phyloP scores from a whole-genome alignment of 169 alveolate genomes.

The Cyclospora cayetanensis region DNA sequence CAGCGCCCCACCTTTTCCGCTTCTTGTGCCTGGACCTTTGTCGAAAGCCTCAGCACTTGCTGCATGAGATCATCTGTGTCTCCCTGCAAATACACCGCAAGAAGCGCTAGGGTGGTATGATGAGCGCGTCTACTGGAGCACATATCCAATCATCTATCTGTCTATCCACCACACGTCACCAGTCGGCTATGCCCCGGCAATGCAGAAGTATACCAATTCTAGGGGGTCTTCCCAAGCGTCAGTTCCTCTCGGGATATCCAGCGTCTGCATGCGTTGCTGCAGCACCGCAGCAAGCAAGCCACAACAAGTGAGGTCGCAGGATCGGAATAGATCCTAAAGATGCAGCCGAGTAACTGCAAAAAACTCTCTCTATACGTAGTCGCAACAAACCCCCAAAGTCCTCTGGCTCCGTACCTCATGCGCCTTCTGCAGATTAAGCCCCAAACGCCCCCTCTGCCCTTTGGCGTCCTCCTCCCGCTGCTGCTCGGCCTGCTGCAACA shows the following conservation, averaged over 20 bases:
- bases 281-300: background rate
- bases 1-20: conserved; percentile 28
- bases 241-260: conserved; percentile 40
- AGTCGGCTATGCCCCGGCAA: no score
- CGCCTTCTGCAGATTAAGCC: conserved; percentile 28
- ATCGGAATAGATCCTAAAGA: background rate
- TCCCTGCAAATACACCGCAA: conserved; percentile 13
- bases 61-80: background rate
- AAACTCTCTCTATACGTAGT: background rate
- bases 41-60: conserved; percentile 18
- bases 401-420: background rate
- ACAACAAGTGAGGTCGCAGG: background rate
- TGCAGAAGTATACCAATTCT: no score
- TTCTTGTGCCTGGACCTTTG: conserved; percentile 49
- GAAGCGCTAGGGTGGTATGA: background rate
- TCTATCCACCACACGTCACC: conserved; percentile 40
- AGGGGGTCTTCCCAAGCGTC: conserved; percentile 25
- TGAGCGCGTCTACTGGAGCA: background rate
- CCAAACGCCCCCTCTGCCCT: background rate
- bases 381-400: background rate
- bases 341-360: background rate
- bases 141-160: background rate
- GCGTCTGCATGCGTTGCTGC: conserved; percentile 64
- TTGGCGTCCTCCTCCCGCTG: background rate
- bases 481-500: background rate